Evolutionary conservation across 1,139 yeast species (phyloP).

Genomic region (Yamadazyma sp.): DNA sequence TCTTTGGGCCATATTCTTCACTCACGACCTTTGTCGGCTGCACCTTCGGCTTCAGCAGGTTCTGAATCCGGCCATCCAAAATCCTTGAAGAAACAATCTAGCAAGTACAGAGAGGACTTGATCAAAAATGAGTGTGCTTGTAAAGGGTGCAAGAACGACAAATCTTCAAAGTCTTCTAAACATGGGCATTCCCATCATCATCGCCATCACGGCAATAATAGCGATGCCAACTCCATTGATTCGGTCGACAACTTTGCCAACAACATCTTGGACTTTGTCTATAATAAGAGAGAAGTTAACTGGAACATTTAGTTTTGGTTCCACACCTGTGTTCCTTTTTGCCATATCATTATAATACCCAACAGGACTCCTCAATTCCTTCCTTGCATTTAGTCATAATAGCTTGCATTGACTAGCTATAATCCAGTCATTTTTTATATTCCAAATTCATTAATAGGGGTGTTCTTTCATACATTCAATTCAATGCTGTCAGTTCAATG

Average conservation of each 20-base stretch:
- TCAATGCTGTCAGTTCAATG: no score
- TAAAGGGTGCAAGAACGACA: constrained; percentile 15
- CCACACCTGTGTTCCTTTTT: no score
- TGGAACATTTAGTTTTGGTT: constrained; percentile 15
- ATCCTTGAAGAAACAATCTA: constrained; percentile 7
- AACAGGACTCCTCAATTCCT: background rate
- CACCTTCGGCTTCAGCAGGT: background rate
- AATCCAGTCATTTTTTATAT: background rate
- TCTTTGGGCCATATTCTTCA: constrained; percentile 11
- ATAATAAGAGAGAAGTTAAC: constrained; percentile 18
- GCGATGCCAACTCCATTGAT: constrained; percentile 16
- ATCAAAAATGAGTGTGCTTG: constrained; percentile 15
- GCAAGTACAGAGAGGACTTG: constrained; percentile 15
- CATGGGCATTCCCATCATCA: constrained; percentile 7
- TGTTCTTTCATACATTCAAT: background rate
- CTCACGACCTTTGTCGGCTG: constrained; percentile 5
- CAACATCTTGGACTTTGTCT: constrained; percentile 19
- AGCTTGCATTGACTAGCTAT: no score
- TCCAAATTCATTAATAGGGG: background rate
- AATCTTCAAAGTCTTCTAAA: constrained; percentile 3
- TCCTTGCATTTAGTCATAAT: no score
- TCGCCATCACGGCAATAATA: constrained; percentile 8
- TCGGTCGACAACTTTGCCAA: constrained; percentile 20
- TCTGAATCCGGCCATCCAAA: background rate
- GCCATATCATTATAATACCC: background rate